Evolutionary conservation across 2,329 filamentous ascomycete genomes (phyloP).

Genomic region (Aureobasidium sp.): DNA sequence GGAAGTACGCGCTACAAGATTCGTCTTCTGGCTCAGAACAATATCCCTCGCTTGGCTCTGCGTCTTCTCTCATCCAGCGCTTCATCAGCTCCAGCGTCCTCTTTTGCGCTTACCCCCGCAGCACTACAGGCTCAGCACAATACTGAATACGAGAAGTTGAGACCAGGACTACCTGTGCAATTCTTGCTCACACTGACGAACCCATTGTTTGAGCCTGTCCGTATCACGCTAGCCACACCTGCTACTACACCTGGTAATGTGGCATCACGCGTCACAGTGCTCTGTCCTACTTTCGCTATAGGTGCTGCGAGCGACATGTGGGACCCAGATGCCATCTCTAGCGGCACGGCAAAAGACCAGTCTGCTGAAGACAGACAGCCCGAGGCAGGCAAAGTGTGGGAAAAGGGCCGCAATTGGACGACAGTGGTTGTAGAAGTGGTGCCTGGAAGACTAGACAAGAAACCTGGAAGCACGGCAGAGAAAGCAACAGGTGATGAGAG

Average conservation of each 20-base stretch:
- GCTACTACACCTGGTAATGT: slow-evolving; percentile 70
- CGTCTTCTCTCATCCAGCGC: slow-evolving; percentile 48
- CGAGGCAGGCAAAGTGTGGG: slow-evolving; percentile 94
- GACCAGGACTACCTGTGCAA: slow-evolving; percentile 54
- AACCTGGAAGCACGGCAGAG: slow-evolving; percentile 13
- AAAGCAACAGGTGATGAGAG: slow-evolving; percentile 24
- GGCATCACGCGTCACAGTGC: slow-evolving; percentile 73
- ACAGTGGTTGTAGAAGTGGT: slow-evolving; percentile 89
- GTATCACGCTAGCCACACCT: slow-evolving; percentile 80
- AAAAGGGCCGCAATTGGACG: slow-evolving; percentile 88
- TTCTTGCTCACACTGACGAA: slow-evolving; percentile 89
- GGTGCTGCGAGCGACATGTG: slow-evolving; percentile 89
- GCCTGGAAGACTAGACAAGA: slow-evolving; percentile 39
- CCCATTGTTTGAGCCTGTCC: slow-evolving; percentile 84
- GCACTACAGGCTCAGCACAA: slow-evolving; percentile 23
- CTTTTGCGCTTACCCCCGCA: slow-evolving; percentile 34
- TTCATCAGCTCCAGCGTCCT: slow-evolving; percentile 49
- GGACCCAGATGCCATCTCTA: slow-evolving; percentile 50
- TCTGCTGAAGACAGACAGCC: slow-evolving; percentile 52
- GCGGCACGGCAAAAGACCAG: slow-evolving; percentile 18
- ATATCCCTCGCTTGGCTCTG: slow-evolving; percentile 77
- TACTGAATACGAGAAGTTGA: slow-evolving; percentile 24
- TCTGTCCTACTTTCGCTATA: slow-evolving; percentile 91
- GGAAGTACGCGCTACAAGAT: slow-evolving; percentile 87
- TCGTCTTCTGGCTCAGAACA: slow-evolving; percentile 73